Conservation (phyloP, 495 filamentous ascomycete species). For the Neurospora sp. region DNA sequence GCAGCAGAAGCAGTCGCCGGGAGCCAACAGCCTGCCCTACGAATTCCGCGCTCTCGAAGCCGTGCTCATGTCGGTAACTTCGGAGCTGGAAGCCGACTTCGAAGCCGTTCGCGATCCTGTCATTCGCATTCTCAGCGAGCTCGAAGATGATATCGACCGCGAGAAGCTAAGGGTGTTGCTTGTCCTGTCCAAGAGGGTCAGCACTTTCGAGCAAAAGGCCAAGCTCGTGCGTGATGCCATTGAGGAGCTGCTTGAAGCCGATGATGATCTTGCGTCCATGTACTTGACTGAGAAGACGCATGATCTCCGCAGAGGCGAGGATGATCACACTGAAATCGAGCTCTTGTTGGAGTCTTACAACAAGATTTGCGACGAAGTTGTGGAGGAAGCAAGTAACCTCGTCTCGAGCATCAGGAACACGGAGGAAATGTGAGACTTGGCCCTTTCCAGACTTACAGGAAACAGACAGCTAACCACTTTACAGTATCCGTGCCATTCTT, state of each 20-base stretch:
- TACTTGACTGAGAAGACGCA: slow-evolving; percentile 80
- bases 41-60: slow-evolving; percentile 73
- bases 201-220: slow-evolving; percentile 95
- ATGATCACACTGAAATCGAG: slow-evolving; percentile 94
- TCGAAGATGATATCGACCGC: slow-evolving; percentile 95
- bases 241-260: slow-evolving; percentile 92
- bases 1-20: slow-evolving; percentile 40
- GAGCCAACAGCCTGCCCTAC: slow-evolving; percentile 50
- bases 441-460: neutral
- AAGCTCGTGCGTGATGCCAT: slow-evolving; percentile 90
- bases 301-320: slow-evolving; percentile 62
- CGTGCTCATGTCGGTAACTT: slow-evolving; percentile 72
- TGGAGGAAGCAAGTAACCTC: slow-evolving; percentile 84
- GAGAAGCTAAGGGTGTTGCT: slow-evolving; percentile 86
- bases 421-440: slow-evolving; percentile 79
- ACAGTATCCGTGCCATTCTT: slow-evolving; percentile 87
- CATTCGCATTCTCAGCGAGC: slow-evolving; percentile 71
- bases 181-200: slow-evolving; percentile 88
- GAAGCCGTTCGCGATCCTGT: slow-evolving; percentile 88
- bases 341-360: slow-evolving; percentile 95
- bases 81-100: slow-evolving; percentile 84
- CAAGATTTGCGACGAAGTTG: slow-evolving; percentile 96
- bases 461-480: neutral
- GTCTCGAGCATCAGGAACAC: slow-evolving; percentile 96
- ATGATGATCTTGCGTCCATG: slow-evolving; percentile 92